Percentiles rank a stretch among this genome's conserved stretches.
Conservation (phyloP, 805 yeast genomes). For the Jamesozyma rosinii region DNA sequence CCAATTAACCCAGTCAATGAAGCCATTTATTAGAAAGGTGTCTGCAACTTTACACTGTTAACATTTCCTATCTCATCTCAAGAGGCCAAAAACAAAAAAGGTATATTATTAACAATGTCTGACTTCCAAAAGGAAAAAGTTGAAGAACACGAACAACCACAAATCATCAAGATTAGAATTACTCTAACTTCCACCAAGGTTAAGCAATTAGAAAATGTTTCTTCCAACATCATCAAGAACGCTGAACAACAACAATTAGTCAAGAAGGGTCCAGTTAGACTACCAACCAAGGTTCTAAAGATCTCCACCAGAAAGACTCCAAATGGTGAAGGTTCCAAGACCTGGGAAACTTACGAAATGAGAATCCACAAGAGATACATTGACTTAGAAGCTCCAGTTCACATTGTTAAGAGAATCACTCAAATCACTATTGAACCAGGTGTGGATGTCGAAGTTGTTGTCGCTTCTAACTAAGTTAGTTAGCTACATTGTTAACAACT, state of each 20-base stretch:
- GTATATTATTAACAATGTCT: slow-evolving; percentile 52
- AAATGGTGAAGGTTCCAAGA: slow-evolving; percentile 99
- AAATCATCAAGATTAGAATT: slow-evolving; percentile 95
- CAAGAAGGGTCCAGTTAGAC: slow-evolving; percentile 99
- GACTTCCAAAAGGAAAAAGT: slow-evolving; percentile 80
- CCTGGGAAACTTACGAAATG: slow-evolving; percentile 99
- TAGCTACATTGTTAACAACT: background rate
- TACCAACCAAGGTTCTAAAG: slow-evolving; percentile 98
- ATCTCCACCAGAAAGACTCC: slow-evolving; percentile 99
- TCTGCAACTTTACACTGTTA: background rate
- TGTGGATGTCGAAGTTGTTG: slow-evolving; percentile 93
- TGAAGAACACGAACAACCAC: slow-evolving; percentile 69
- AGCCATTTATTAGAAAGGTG: background rate
- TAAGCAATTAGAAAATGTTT: slow-evolving; percentile 94
- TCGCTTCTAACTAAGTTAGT: slow-evolving; percentile 38
- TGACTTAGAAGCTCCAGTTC: slow-evolving; percentile 95
- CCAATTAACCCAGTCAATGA: background rate
- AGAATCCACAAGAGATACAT: slow-evolving; percentile 99
- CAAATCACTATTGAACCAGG: slow-evolving; percentile 98
- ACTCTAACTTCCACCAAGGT: slow-evolving; percentile 98
- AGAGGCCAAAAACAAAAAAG: slow-evolving; percentile 29
- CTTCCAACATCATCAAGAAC: slow-evolving; percentile 78
- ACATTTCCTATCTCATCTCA: background rate
- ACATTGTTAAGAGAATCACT: slow-evolving; percentile 87
- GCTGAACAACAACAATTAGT: slow-evolving; percentile 74